Conservation (phyloP, 306 rosid species). For the Ormosia emarginata region DNA sequence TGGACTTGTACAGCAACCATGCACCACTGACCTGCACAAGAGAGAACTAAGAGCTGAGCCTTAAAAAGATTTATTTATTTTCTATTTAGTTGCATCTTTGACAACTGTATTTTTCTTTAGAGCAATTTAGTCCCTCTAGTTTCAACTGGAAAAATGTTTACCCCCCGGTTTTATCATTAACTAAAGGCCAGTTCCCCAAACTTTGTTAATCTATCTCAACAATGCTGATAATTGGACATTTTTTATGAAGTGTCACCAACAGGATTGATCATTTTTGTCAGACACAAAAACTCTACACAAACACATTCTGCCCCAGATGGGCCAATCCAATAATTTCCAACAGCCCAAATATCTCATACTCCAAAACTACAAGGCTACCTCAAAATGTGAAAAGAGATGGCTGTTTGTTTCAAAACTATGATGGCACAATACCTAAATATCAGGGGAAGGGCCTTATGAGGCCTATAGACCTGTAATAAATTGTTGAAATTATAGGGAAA, state of each 20-base stretch:
- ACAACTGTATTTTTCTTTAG: not conserved
- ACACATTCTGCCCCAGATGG: not conserved
- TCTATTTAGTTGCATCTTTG: not conserved
- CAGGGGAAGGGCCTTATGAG: not conserved
- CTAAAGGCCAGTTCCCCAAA: not conserved
- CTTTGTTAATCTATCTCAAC: not conserved
- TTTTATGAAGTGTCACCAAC: not conserved
- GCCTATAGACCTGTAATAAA: not conserved
- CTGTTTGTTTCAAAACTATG: not conserved
- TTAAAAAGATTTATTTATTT: not conserved
- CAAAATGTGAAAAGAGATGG: not conserved
- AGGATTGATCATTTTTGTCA: not conserved
- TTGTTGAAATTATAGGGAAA: too few species aligned
- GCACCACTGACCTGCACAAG: slow-evolving; percentile 69
- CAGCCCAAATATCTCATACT: not conserved
- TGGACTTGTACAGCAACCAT: slow-evolving; percentile 89
- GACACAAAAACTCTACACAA: not conserved
- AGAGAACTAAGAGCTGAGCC: slow-evolving; percentile 15
- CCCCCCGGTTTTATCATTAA: not conserved
- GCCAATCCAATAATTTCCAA: not conserved
- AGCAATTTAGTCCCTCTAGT: not conserved
- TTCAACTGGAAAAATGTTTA: not conserved
- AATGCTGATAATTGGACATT: not conserved
- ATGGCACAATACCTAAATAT: not conserved
- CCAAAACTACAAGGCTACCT: not conserved